Percentiles rank a stretch among this genome's conserved stretches.
Evolutionary conservation across 371 early-diverging fungal species (phyloP).

Genomic region (Apophysomyces sp.): DNA sequence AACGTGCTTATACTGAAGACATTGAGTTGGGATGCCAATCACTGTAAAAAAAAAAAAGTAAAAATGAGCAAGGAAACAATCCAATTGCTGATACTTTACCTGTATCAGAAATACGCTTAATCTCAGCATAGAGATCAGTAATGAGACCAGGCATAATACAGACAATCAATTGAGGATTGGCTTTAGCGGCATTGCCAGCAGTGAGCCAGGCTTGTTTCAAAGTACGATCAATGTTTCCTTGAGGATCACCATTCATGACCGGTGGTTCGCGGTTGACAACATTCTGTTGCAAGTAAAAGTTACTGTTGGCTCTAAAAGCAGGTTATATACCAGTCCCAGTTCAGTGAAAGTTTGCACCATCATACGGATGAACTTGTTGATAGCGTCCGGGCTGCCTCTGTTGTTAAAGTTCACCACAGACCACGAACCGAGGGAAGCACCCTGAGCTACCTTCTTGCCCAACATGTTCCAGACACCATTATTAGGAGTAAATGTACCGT

Average conservation of each 20-base stretch:
- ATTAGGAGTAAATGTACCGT: constrained; percentile 64
- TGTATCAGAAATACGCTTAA: constrained; percentile 93
- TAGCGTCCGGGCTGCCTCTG: constrained; percentile 21
- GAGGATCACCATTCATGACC: constrained; percentile 64
- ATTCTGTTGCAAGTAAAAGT: constrained; percentile 13
- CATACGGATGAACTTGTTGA: constrained; percentile 56
- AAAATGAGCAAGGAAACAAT: neutral
- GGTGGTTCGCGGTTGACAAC: constrained; percentile 60
- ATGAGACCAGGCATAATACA: constrained; percentile 85
- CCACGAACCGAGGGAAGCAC: constrained; percentile 80
- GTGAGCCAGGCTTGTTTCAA: constrained; percentile 65
- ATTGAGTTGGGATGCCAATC: constrained; percentile 88
- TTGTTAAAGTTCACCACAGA: constrained; percentile 64
- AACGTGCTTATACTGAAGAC: constrained; percentile 81
- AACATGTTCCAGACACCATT: constrained; percentile 90
- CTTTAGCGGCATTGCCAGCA: constrained; percentile 64
- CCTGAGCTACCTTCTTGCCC: constrained; percentile 74
- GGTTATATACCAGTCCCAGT: constrained; percentile 58
- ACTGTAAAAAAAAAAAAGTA: constrained; percentile 11
- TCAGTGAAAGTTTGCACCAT: constrained; percentile 50
- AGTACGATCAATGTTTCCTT: constrained; percentile 54
- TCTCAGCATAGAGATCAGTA: constrained; percentile 84
- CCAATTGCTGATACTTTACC: constrained; percentile 13
- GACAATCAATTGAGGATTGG: constrained; percentile 71
- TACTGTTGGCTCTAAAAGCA: no score